These are phyloP conservation scores for Candida boidinii DNA, from an alignment of 805 yeast genomes.

Conservation along the genomic window DNA sequence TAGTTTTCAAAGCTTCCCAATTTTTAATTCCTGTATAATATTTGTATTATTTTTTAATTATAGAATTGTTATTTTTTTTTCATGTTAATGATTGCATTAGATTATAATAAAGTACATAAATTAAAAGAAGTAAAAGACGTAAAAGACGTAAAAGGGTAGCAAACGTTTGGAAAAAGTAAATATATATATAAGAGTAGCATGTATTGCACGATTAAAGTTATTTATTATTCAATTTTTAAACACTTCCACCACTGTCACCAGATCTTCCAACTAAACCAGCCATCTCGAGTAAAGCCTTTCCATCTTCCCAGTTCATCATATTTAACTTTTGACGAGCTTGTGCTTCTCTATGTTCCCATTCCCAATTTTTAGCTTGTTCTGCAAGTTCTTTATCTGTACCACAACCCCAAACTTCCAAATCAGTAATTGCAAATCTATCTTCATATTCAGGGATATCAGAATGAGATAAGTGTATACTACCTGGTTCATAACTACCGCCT, in stretches of 20 bases:
- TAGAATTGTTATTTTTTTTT: not conserved
- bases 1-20: too few relatives aligned
- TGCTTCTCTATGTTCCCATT: slow-evolving; percentile 88
- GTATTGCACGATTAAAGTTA: not conserved
- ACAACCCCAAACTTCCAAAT: slow-evolving; percentile 87
- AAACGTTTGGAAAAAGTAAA: too few relatives aligned
- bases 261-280: slow-evolving; percentile 52
- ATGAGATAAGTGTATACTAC: slow-evolving; percentile 17
- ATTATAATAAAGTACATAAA: too few relatives aligned
- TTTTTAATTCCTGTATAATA: not conserved
- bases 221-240: slow-evolving; percentile 15
- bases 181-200: too few relatives aligned
- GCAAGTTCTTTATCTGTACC: slow-evolving; percentile 73
- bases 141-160: too few relatives aligned
- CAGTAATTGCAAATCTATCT: slow-evolving; percentile 60
- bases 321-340: slow-evolving; percentile 68
- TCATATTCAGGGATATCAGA: slow-evolving; percentile 40
- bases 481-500: slow-evolving; percentile 41
- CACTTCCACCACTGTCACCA: slow-evolving; percentile 38
- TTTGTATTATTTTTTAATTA: not conserved
- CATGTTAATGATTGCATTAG: too few relatives aligned
- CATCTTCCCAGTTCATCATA: slow-evolving; percentile 62
- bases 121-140: too few relatives aligned
- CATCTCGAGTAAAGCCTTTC: slow-evolving; percentile 78
- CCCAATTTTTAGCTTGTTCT: slow-evolving; percentile 74